Conservation (phyloP, 2,329 filamentous ascomycete genomes). For the Chrysosporium queenslandicum region DNA sequence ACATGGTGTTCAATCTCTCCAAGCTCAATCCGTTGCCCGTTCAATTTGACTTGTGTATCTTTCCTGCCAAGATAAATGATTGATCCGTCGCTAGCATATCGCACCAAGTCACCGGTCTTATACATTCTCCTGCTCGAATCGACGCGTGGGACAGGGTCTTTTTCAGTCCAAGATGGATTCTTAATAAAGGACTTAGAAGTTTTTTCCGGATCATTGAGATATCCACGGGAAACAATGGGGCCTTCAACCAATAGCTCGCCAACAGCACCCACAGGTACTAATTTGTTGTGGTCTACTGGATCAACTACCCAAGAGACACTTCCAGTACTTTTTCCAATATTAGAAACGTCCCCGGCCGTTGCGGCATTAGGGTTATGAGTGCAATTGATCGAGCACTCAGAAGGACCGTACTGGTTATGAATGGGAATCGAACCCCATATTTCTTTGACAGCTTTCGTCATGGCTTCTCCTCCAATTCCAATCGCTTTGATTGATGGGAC, state of each 20-base stretch:
- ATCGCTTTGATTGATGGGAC: conserved; percentile 31
- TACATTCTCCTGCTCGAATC: conserved; percentile 41
- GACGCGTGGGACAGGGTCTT: conserved; percentile 7
- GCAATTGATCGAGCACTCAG: conserved; percentile 18
- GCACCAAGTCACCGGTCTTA: conserved; percentile 76
- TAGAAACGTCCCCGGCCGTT: conserved; percentile 13
- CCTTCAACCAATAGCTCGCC: conserved; percentile 35
- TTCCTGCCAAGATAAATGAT: conserved; percentile 71
- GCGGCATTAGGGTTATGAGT: conserved; percentile 15
- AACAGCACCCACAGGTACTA: conserved; percentile 26
- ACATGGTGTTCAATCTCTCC: conserved; percentile 84
- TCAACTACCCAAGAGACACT: conserved; percentile 33
- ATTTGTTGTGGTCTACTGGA: conserved; percentile 29
- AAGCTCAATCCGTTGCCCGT: conserved; percentile 90
- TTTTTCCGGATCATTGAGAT: conserved; percentile 21
- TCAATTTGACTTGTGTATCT: conserved; percentile 88
- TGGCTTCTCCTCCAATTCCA: conserved; percentile 30
- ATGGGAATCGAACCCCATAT: conserved; percentile 16
- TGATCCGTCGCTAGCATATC: conserved; percentile 59
- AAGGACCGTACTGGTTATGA: conserved; percentile 19
- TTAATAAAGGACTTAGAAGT: conserved; percentile 17
- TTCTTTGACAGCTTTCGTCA: conserved; percentile 21
- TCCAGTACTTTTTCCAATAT: conserved; percentile 16
- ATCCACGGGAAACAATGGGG: conserved; percentile 28
- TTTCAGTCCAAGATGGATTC: conserved; percentile 12